Evolutionary conservation across 768 basidiomycete species (phyloP), one percentile per base, ranked within the genome.

Genomic region (Lactifluus volemus): DNA sequence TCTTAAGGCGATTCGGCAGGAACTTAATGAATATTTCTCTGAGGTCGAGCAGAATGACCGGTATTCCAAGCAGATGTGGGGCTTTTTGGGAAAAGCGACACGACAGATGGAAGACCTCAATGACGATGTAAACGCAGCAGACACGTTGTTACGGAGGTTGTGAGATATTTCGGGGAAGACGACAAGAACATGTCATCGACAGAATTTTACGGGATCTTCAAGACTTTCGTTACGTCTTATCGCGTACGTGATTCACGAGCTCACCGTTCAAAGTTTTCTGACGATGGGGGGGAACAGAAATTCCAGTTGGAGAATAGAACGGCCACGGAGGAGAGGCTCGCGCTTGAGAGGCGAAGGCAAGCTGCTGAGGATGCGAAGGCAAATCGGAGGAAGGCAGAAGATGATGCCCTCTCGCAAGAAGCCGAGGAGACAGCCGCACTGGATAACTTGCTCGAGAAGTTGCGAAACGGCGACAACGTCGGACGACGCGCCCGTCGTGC

Each of bases 161-260:
- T 96, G 61, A 84, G 79, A 59, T 96, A 92, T 70, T 99, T 89
- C 69, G 94, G 95, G 11, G 97, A 99, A 73, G 95, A 97, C 42
- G 87, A 91, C 66, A 89, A 87, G 72, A 88, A 78, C 63, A 85
- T 88, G 82, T 75, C 86, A 51, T 92, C 93, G 0, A 79, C 88
- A 3, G 96, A 98, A 68, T 99, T 98, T 76, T 99, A 92, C 74
- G 92, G 85, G 12, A 86, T 96, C 67, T 98, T 98, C 82, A 94
- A 97, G 75, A 97, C 92, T 2, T 99, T 99, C 68, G 82, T 95
- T 30, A 95, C 88, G 0, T 96, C 94, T 2, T 99, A 95, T 73
- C 86, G 79, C 80, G 90, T 90, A 65, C 59, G 78, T 70, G 34
- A 42, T 4, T 56, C 42, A 17, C 42, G 14, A 14, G 44, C 36